Conservation (phyloP, 2,329 filamentous ascomycete species). For the Pyrenophora tritici-repentis region DNA sequence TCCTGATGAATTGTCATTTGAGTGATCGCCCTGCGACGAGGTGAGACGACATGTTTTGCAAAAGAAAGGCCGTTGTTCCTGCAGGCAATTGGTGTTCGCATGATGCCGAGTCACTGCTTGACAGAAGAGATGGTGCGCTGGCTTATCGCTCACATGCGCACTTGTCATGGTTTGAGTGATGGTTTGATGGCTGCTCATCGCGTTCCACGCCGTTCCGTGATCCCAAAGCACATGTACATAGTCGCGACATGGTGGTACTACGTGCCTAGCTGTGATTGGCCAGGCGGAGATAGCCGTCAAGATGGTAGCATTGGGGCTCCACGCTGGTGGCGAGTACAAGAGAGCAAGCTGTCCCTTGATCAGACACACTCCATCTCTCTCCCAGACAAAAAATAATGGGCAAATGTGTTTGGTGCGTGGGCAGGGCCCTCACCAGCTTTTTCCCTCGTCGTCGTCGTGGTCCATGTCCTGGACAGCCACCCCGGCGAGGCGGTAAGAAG, state of each 20-base stretch:
- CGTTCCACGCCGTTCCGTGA: not conserved
- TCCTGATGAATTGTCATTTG: not conserved
- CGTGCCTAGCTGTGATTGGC: conserved; percentile 25
- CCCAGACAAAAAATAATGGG: too few species aligned
- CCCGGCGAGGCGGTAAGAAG: conserved; percentile 17
- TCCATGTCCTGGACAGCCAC: too few species aligned
- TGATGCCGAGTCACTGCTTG: conserved; percentile 24
- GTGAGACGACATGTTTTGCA: conserved; percentile 27
- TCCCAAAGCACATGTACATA: conserved; percentile 3
- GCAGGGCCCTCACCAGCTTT: not conserved
- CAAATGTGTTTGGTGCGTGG: too few species aligned
- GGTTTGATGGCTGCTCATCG: not conserved
- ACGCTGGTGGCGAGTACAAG: conserved; percentile 7
- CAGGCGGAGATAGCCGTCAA: not conserved
- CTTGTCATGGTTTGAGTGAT: not conserved
- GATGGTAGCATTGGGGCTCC: too few species aligned
- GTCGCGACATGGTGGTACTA: conserved; percentile 24
- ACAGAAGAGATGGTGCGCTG: conserved; percentile 7
- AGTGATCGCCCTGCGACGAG: conserved; percentile 21
- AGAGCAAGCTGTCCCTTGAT: not conserved
- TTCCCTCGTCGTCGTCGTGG: not conserved
- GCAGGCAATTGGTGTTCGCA: conserved; percentile 27
- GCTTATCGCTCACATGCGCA: conserved; percentile 1
- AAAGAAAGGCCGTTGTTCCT: conserved; percentile 14
- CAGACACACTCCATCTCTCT: not conserved